A percentile compares a stretch with the other conserved stretches of the same genome.
These are phyloP conservation scores for Zygosaccharomyces pseudobailii DNA, from an alignment of 1,139 yeast species.

Conservation along the genomic window DNA sequence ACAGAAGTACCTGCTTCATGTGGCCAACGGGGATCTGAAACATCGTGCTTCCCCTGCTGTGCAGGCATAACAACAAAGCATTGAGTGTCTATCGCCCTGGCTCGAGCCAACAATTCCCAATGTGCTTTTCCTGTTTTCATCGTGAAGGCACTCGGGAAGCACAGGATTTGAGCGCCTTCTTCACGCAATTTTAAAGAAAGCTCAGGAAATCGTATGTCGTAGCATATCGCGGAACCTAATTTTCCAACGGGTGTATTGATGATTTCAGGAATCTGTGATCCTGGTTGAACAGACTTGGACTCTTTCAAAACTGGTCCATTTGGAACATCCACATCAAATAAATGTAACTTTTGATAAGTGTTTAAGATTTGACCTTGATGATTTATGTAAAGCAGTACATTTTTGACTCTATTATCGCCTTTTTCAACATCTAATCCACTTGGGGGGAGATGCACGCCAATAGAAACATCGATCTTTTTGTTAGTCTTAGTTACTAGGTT, in stretches of 20 bases:
- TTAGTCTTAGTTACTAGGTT: constrained; percentile 32
- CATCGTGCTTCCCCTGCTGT: constrained; percentile 74
- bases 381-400: constrained; percentile 68
- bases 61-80: constrained; percentile 88
- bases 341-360: constrained; percentile 77
- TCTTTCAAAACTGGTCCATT: constrained; percentile 72
- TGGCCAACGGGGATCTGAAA: constrained; percentile 15
- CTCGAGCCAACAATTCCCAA: constrained; percentile 74
- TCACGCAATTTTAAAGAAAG: constrained; percentile 59
- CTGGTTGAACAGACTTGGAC: constrained; percentile 79
- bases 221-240: constrained; percentile 74
- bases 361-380: constrained; percentile 58
- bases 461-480: constrained; percentile 45
- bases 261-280: constrained; percentile 51
- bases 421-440: constrained; percentile 10
- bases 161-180: constrained; percentile 70
- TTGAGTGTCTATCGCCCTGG: constrained; percentile 87
- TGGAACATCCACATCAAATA: constrained; percentile 81
- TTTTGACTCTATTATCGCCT: constrained; percentile 47
- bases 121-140: constrained; percentile 87
- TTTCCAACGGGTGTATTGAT: constrained; percentile 57
- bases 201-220: constrained; percentile 88
- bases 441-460: constrained; percentile 82
- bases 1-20: constrained; percentile 34
- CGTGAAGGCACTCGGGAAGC: constrained; percentile 91